Evolutionary conservation across 345 rosid genomes (phyloP), one percentile per base, ranked within the genome.

Genomic region (Durio zibethinus): DNA sequence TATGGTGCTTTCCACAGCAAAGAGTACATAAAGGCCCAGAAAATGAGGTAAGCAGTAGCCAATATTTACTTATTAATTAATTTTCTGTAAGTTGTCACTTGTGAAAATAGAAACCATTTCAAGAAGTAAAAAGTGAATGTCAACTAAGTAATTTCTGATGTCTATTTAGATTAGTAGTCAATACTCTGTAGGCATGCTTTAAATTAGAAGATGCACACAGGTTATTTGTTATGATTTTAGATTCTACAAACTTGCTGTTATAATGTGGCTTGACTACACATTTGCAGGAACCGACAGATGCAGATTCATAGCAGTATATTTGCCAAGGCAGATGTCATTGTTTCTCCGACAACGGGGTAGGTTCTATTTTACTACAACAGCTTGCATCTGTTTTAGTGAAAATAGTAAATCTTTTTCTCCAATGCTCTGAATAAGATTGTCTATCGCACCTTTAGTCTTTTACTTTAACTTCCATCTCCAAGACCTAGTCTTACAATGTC

Each of bases 341-440:
- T 88, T 18, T 74, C 86, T 36, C 93, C 97, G 40, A 91, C 93
- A 77, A 87, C 89, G 25, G 97, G 97, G 93, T 91, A 88, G 60
- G 38, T 45, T 54, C 63, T 42, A 38, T 31, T n/a, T 56, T 62
- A 11, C 31, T 52, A 15, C 23, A 25, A 23, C 47, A 47, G 23
- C 15, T 18, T 42, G 43, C 42, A 74, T 56, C 36, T 42, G 9
- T 59, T 31, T 57, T 63, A 62, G 53, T 27, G 15, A 14, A 56
- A 36, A 18, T n/a, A 21, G 1, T 1, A 4, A n/a, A 2, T 40
- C 11, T 40, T 67, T 56, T 18, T 2, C 20, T 18, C 25, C 20
- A 20, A 45, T 18, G 27, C 35, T 74, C 54, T 38, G 43, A 5
- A 36, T 60, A 43, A 74, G 16, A 57, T 57, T 73, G 9, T 57